These are phyloP conservation scores for Sporothrix globosa DNA, from an alignment of 2,329 filamentous ascomycete species.

Conservation along the genomic window DNA sequence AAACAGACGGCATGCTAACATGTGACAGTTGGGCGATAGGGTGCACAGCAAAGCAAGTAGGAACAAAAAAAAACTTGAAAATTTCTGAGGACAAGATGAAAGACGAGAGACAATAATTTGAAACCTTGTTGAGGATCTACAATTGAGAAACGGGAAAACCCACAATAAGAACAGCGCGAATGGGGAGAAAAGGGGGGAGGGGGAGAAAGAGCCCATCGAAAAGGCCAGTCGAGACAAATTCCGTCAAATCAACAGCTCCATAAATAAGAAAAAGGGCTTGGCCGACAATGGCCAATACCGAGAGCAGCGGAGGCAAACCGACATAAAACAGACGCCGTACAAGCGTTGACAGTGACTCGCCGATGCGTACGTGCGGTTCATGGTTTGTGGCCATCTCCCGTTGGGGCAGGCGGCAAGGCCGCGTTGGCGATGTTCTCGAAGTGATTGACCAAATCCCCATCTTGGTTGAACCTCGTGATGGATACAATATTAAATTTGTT, in stretches of 20 bases:
- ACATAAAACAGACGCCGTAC: too few species aligned
- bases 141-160: background rate
- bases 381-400: background rate
- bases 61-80: background rate
- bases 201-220: background rate
- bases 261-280: background rate
- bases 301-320: background rate
- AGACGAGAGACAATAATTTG: too few species aligned
- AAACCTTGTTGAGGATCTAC: constrained; percentile 24
- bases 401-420: background rate
- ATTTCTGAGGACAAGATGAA: background rate
- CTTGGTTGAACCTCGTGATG: background rate
- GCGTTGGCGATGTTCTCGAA: background rate
- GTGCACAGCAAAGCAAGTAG: background rate
- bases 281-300: background rate
- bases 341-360: background rate
- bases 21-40: constrained; percentile 10
- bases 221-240: background rate
- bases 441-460: background rate
- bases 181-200: background rate
- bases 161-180: background rate
- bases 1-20: background rate
- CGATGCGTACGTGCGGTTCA: background rate
- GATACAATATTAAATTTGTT: constrained; percentile 5
- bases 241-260: constrained; percentile 5